These are phyloP conservation scores for Lanzia echinophila DNA, from an alignment of 2,329 filamentous ascomycete species.

Conservation along the genomic window DNA sequence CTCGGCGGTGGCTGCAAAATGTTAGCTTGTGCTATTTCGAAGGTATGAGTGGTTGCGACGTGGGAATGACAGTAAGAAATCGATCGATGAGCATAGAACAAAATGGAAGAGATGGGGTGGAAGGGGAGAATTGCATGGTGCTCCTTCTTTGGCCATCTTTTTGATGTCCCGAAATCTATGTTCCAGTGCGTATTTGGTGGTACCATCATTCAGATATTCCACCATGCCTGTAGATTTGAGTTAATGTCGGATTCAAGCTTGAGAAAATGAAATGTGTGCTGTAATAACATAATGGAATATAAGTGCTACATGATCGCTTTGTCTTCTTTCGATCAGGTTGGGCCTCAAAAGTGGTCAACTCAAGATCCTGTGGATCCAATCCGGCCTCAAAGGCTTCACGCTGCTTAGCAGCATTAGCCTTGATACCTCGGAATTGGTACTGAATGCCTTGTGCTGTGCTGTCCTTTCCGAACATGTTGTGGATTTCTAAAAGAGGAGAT, in stretches of 20 bases:
- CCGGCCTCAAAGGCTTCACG: constrained; percentile 39
- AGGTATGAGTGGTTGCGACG: constrained; percentile 8
- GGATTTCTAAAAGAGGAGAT: not conserved
- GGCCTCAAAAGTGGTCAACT: constrained; percentile 11
- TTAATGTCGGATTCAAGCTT: constrained; percentile 13
- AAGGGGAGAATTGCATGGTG: not conserved
- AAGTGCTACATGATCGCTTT: too few relatives aligned
- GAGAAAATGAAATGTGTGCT: constrained; percentile 1
- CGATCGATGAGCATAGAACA: not conserved
- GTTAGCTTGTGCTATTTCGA: constrained; percentile 21
- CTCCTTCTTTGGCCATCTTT: constrained; percentile 15
- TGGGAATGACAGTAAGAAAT: constrained; percentile 11
- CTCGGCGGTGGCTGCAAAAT: constrained; percentile 23
- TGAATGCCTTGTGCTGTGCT: constrained; percentile 51
- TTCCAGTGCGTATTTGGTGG: constrained; percentile 21
- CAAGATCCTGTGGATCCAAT: constrained; percentile 35
- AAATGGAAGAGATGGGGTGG: not conserved
- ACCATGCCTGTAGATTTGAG: constrained; percentile 18
- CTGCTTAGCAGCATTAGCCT: constrained; percentile 45
- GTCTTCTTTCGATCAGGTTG: constrained; percentile 9
- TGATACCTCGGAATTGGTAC: constrained; percentile 53
- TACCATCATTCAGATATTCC: constrained; percentile 20
- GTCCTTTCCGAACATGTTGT: constrained; percentile 43
- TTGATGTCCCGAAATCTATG: constrained; percentile 28
- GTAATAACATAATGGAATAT: not conserved